Evolutionary conservation across 2,329 filamentous ascomycete species (phyloP).

Genomic region (Salinomyces thailandicus): DNA sequence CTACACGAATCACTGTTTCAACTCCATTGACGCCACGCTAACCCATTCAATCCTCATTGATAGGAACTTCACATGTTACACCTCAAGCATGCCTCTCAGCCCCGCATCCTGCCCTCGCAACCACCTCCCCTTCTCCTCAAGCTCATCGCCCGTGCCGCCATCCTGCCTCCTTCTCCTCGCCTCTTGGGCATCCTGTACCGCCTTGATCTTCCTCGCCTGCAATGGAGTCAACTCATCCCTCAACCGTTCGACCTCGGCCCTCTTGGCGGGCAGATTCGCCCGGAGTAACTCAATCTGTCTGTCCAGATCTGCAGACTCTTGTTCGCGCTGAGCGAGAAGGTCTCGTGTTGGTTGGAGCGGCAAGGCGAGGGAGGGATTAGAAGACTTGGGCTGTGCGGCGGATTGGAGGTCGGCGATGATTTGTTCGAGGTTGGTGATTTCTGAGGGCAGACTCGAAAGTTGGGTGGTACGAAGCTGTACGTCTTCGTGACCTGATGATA

Average conservation of each 20-base stretch:
- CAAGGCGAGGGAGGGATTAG: slow-evolving; percentile 31
- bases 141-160: slow-evolving; percentile 57
- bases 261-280: slow-evolving; percentile 53
- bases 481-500: slow-evolving; percentile 43
- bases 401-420: slow-evolving; percentile 38
- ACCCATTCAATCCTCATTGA: no score
- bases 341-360: slow-evolving; percentile 34
- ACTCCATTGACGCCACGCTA: no score
- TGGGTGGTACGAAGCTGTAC: slow-evolving; percentile 43
- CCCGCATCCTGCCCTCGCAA: slow-evolving; percentile 56
- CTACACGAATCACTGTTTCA: no score
- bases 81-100: slow-evolving; percentile 52
- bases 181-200: slow-evolving; percentile 58
- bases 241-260: slow-evolving; percentile 56
- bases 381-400: slow-evolving; percentile 23
- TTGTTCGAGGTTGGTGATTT: slow-evolving; percentile 42
- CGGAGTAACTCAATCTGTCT: slow-evolving; percentile 41
- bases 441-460: slow-evolving; percentile 40
- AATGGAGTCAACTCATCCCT: slow-evolving; percentile 58
- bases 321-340: slow-evolving; percentile 31
- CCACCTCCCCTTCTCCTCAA: slow-evolving; percentile 69
- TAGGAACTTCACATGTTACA: no score
- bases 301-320: slow-evolving; percentile 32
- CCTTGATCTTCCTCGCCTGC: slow-evolving; percentile 56
- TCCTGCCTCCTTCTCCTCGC: slow-evolving; percentile 60